Evolutionary conservation across 2,329 filamentous ascomycete genomes (phyloP).

Genomic region (Pseudogymnoascus sp.): DNA sequence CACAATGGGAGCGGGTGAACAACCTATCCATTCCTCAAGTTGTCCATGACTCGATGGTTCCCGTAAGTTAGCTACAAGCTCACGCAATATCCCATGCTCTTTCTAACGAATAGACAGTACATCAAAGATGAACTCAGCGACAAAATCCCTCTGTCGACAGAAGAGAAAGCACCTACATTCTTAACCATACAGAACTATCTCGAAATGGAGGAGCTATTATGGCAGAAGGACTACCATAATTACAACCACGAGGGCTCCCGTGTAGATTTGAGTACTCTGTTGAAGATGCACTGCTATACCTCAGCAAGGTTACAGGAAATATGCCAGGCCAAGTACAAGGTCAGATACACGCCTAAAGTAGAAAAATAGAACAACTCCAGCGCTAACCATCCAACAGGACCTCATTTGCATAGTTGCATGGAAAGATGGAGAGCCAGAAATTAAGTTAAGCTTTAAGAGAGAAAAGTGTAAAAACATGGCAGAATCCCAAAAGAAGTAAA

Average conservation of each 20-base stretch:
- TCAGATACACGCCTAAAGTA: conserved; percentile 17
- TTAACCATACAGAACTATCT: conserved; percentile 15
- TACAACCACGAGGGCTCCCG: conserved; percentile 15
- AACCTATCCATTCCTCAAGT: no score
- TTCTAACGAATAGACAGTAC: no score
- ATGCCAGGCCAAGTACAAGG: conserved; percentile 17
- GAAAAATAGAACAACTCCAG: conserved; percentile 9
- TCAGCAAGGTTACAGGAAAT: conserved; percentile 18
- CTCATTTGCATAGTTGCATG: conserved; percentile 18
- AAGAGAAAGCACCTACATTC: no score
- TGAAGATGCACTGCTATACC: conserved; percentile 20
- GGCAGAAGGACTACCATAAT: conserved; percentile 15
- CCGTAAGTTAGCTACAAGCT: no score
- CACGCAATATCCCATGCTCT: no score
- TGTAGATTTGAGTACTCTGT: conserved; percentile 17
- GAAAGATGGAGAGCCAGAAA: conserved; percentile 17
- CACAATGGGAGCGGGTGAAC: no score
- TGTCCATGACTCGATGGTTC: no score
- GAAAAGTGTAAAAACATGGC: conserved; percentile 17
- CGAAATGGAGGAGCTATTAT: conserved; percentile 17
- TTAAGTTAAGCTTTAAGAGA: conserved; percentile 19
- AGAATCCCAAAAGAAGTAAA: conserved; percentile 17
- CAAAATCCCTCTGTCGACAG: no score
- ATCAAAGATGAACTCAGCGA: no score
- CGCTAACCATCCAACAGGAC: conserved; percentile 16